phyloP scores from a whole-genome alignment of 192 early-diverging fungal genomes.

The Backusella parvicylindrica region DNA sequence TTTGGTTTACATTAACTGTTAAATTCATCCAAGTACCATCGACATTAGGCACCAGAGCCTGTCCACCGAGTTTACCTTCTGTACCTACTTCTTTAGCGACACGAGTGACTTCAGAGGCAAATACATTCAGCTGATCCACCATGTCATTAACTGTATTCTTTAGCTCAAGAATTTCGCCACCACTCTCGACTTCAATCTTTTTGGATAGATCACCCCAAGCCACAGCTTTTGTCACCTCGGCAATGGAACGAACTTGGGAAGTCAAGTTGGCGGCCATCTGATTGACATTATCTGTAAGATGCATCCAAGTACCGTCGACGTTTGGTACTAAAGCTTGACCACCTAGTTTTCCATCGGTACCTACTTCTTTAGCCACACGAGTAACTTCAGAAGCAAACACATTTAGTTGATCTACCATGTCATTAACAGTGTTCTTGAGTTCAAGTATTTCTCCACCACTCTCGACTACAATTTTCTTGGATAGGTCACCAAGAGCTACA shows the following conservation, averaged over 20 bases:
- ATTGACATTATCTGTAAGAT: conserved; percentile 62
- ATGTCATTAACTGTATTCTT: conserved; percentile 61
- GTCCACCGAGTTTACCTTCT: conserved; percentile 72
- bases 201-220: conserved; percentile 47
- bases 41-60: conserved; percentile 48
- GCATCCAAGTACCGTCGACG: conserved; percentile 62
- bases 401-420: conserved; percentile 63
- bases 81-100: conserved; percentile 65
- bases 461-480: conserved; percentile 58
- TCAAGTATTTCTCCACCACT: conserved; percentile 66
- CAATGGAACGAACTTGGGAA: conserved; percentile 79
- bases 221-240: conserved; percentile 67
- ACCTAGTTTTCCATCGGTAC: conserved; percentile 50
- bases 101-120: conserved; percentile 60
- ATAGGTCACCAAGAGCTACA: conserved; percentile 61
- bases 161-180: conserved; percentile 53
- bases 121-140: conserved; percentile 54
- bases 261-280: conserved; percentile 72
- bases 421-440: conserved; percentile 66
- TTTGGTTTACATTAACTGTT: conserved; percentile 56
- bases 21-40: conserved; percentile 57
- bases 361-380: conserved; percentile 47
- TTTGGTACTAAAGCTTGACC: conserved; percentile 47
- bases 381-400: conserved; percentile 60
- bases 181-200: conserved; percentile 45